Evolutionary conservation across 352 stramenopile genomes (phyloP).

Genomic region (Pythium periplocum): DNA sequence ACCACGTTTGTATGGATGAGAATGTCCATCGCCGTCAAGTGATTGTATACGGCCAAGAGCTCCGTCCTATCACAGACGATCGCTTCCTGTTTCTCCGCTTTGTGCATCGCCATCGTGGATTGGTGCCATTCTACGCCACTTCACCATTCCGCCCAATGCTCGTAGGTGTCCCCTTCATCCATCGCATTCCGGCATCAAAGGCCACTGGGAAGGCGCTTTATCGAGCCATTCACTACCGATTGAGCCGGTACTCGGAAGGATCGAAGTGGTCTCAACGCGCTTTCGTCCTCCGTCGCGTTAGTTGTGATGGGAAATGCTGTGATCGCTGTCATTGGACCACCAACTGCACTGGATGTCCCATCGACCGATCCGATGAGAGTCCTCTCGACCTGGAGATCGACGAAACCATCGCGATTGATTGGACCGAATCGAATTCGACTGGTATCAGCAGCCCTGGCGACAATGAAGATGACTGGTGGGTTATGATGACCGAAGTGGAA

Average conservation of each 20-base stretch:
- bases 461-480: too few relatives aligned
- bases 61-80: constrained; percentile 5
- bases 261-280: not conserved
- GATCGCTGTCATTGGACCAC: constrained; percentile 45
- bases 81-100: constrained; percentile 35
- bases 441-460: constrained; percentile 1
- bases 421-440: constrained; percentile 16
- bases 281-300: constrained; percentile 46
- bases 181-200: constrained; percentile 8
- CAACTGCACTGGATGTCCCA: constrained; percentile 42
- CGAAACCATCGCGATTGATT: constrained; percentile 67
- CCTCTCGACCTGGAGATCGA: constrained; percentile 36
- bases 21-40: not conserved
- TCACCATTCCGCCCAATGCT: constrained; percentile 28
- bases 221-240: constrained; percentile 16
- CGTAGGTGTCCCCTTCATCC: constrained; percentile 35
- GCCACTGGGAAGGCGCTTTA: constrained; percentile 32
- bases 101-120: constrained; percentile 28
- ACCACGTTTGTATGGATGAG: constrained; percentile 10
- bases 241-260: not conserved
- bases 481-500: constrained; percentile 1
- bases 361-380: constrained; percentile 23
- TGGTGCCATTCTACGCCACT: constrained; percentile 54
- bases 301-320: constrained; percentile 39
- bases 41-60: constrained; percentile 5